These are phyloP conservation scores for Prunus mume DNA, from an alignment of 306 rosid species.

Conservation along the genomic window DNA sequence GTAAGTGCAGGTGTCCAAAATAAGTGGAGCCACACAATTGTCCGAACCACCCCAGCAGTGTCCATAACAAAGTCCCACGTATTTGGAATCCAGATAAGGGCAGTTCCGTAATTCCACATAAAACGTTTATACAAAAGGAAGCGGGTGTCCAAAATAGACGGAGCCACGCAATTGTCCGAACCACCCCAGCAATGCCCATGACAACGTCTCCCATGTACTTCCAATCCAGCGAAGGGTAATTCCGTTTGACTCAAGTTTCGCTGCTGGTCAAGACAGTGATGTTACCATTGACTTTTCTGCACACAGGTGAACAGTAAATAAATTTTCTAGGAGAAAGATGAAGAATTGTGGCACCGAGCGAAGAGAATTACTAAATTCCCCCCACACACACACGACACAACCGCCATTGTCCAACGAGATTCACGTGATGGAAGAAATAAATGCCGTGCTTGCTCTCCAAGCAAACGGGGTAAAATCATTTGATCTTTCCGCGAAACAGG, in stretches of 20 bases:
- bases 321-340: too few species aligned
- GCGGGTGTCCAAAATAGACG: background rate
- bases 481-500: background rate
- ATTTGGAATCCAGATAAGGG: background rate
- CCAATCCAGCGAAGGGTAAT: background rate
- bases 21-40: background rate
- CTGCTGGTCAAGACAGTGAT: background rate
- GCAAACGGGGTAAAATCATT: background rate
- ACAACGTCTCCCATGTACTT: background rate
- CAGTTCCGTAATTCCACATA: background rate
- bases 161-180: background rate
- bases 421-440: background rate
- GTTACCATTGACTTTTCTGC: background rate
- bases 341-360: too few species aligned
- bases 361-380: too few species aligned
- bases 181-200: background rate
- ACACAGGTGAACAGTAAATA: too few species aligned
- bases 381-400: background rate
- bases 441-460: background rate
- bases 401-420: background rate
- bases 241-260: too few species aligned
- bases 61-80: background rate
- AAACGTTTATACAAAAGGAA: too few species aligned
- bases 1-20: background rate
- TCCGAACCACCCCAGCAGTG: background rate